A percentile compares a stretch with the other conserved stretches of the same genome.
These are phyloP conservation scores for Syzygium aqueum DNA, from an alignment of 345 rosid species.

Conservation along the genomic window DNA sequence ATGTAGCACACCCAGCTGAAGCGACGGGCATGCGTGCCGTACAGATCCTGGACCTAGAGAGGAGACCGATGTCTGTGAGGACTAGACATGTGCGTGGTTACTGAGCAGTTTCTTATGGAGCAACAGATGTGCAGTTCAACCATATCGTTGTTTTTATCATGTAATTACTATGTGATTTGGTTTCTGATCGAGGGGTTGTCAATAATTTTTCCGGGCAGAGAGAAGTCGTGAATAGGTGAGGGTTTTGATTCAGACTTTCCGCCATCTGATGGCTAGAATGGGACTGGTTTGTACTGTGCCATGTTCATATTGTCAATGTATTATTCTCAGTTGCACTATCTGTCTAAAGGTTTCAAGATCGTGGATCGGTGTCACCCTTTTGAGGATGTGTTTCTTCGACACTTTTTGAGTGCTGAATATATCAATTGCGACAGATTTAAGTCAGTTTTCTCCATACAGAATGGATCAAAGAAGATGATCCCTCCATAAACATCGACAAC, in stretches of 20 bases:
- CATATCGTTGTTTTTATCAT: not conserved
- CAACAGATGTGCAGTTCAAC: not conserved
- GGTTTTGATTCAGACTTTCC: not conserved
- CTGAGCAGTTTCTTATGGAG: conserved; percentile 2
- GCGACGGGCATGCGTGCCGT: not conserved
- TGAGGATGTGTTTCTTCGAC: not conserved
- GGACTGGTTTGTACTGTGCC: not conserved
- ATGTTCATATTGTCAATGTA: not conserved
- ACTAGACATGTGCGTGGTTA: conserved; percentile 55
- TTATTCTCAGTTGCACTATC: not conserved
- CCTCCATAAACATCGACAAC: not conserved
- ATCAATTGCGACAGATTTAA: not conserved
- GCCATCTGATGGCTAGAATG: not conserved
- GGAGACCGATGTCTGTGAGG: conserved; percentile 50
- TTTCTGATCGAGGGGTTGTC: not conserved
- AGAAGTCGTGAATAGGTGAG: not conserved
- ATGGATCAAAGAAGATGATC: not conserved
- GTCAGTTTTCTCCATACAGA: not conserved
- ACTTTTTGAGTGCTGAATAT: not conserved
- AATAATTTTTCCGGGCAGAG: not conserved
- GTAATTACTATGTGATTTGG: not conserved
- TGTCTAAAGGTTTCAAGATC: not conserved
- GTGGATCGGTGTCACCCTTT: not conserved
- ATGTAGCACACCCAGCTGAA: not conserved
- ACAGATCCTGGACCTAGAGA: conserved; percentile 17